These are phyloP conservation scores for Apiospora rasikravindrae DNA, from an alignment of 2,329 filamentous ascomycete genomes.

Conservation along the genomic window DNA sequence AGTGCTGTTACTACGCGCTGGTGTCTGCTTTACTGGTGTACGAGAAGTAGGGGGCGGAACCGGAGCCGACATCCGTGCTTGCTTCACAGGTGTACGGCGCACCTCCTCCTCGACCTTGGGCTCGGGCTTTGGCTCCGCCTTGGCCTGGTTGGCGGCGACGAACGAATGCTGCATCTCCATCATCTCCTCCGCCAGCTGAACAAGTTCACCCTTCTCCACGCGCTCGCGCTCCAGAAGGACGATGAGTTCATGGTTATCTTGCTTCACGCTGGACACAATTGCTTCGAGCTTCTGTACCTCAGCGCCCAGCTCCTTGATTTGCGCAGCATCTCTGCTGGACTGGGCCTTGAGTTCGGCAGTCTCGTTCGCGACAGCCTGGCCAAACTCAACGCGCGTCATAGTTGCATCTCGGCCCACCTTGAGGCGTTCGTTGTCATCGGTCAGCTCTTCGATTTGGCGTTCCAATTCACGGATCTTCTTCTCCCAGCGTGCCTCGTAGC, in stretches of 20 bases:
- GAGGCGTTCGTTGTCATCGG: constrained; percentile 77
- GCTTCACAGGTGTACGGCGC: constrained; percentile 28
- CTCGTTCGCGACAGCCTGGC: constrained; percentile 51
- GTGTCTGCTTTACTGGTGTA: constrained; percentile 18
- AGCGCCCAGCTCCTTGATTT: constrained; percentile 73
- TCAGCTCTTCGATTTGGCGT: constrained; percentile 69
- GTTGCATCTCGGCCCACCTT: constrained; percentile 69
- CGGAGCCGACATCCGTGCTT: constrained; percentile 25
- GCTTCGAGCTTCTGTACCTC: constrained; percentile 77
- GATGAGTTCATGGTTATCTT: constrained; percentile 71
- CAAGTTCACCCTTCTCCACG: constrained; percentile 83
- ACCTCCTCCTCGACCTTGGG: constrained; percentile 23
- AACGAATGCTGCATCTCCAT: constrained; percentile 68
- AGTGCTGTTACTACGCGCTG: neutral
- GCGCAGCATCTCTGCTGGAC: constrained; percentile 69
- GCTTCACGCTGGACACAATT: constrained; percentile 71
- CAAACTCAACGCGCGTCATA: constrained; percentile 62
- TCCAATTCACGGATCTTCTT: constrained; percentile 85
- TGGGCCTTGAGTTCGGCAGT: constrained; percentile 53
- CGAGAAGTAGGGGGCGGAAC: constrained; percentile 29
- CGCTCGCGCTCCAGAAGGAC: constrained; percentile 74
- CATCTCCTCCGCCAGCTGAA: constrained; percentile 83
- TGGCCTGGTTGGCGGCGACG: constrained; percentile 37
- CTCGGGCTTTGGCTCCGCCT: constrained; percentile 29
- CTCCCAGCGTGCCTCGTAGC: constrained; percentile 86